These are phyloP conservation scores for Eucalyptus rudis DNA, from an alignment of 345 rosid genomes.

Conservation along the genomic window DNA sequence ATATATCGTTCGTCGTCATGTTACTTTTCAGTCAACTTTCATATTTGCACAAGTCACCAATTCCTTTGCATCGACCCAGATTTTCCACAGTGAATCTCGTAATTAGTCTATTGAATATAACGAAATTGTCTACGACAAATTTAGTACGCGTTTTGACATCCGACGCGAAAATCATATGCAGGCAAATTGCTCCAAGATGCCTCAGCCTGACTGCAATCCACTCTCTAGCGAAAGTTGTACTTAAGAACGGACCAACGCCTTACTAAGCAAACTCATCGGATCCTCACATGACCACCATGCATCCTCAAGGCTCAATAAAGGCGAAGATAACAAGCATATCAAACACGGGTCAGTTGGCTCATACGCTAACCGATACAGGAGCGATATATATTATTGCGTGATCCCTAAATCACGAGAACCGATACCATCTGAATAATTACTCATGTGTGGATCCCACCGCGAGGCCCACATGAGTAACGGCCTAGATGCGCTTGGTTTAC, in stretches of 20 bases:
- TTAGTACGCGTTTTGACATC: not conserved
- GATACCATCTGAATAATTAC: not conserved
- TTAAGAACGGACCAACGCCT: not conserved
- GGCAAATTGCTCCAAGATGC: not conserved
- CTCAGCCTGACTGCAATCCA: not conserved
- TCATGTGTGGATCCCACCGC: not conserved
- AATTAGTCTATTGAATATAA: not conserved
- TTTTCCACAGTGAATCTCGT: not conserved
- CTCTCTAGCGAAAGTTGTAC: not conserved
- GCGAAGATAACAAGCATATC: not conserved
- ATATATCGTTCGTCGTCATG: not conserved
- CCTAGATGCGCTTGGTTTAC: not conserved
- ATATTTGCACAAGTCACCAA: not conserved
- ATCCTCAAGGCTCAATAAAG: not conserved
- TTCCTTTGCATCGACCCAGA: not conserved
- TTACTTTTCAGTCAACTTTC: not conserved
- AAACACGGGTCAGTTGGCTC: not conserved
- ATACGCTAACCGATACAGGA: not conserved
- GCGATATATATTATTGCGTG: not conserved
- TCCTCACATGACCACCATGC: not conserved
- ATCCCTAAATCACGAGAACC: not conserved
- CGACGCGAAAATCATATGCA: rapidly evolving
- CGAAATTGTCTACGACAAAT: not conserved
- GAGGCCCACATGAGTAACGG: not conserved
- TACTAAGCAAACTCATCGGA: not conserved